These are phyloP conservation scores for Grosmannia serpens DNA, from an alignment of 2,329 filamentous ascomycete species.

Conservation along the genomic window DNA sequence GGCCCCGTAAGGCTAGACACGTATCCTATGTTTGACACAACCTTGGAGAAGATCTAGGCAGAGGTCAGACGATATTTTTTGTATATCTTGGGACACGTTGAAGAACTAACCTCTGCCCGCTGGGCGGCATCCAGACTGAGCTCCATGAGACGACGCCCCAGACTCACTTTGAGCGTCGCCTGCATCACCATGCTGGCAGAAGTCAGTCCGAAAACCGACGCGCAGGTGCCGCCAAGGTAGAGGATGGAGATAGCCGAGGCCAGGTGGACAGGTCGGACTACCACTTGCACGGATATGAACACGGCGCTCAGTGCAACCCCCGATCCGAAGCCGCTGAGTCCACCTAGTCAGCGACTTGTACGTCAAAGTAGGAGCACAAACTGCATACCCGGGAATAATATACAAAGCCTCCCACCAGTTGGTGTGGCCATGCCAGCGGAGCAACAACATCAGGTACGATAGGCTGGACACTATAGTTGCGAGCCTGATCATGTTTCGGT, in stretches of 20 bases:
- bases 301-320: slow-evolving; percentile 28
- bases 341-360: not conserved
- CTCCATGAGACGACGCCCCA: slow-evolving; percentile 12
- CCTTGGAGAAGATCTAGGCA: slow-evolving; percentile 5
- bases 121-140: slow-evolving; percentile 14
- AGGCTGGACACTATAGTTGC: slow-evolving; percentile 36
- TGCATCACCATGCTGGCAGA: slow-evolving; percentile 25
- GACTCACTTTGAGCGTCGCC: slow-evolving; percentile 12
- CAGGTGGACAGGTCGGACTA: slow-evolving; percentile 24
- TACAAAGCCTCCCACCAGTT: slow-evolving; percentile 44
- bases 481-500: slow-evolving; percentile 41
- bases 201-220: slow-evolving; percentile 26
- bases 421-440: slow-evolving; percentile 50
- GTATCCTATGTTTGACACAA: slow-evolving; percentile 11
- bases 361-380: not conserved
- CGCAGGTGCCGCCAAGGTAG: slow-evolving; percentile 25
- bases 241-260: slow-evolving; percentile 29
- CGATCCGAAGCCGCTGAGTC: slow-evolving; percentile 26
- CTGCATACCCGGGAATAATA: slow-evolving; percentile 37
- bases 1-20: slow-evolving; percentile 4
- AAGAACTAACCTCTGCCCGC: slow-evolving; percentile 13
- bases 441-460: slow-evolving; percentile 39
- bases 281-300: slow-evolving; percentile 30
- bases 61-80: not conserved
- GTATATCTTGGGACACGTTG: not conserved